Percentiles rank a stretch among this genome's conserved stretches.
Evolutionary conservation across 495 filamentous ascomycete genomes (phyloP).

Genomic region (Astrocystis sublimbata): DNA sequence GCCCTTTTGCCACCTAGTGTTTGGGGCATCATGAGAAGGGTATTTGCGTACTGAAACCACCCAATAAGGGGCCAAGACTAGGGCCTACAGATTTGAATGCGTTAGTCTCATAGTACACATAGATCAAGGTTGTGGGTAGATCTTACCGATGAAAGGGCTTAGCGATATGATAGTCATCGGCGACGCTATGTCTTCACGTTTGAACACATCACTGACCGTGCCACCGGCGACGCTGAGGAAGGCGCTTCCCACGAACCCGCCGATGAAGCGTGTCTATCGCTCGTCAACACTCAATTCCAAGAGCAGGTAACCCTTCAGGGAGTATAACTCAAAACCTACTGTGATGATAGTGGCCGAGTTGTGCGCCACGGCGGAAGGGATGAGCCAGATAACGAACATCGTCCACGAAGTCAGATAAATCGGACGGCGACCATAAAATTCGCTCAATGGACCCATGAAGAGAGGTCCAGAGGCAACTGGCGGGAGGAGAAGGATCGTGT

Average conservation of each 20-base stretch:
- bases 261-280: constrained; percentile 68
- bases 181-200: constrained; percentile 67
- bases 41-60: constrained; percentile 46
- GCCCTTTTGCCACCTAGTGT: constrained; percentile 11
- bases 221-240: constrained; percentile 91
- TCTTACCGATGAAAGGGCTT: constrained; percentile 73
- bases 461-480: constrained; percentile 67
- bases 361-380: constrained; percentile 82
- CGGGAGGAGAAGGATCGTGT: constrained; percentile 5
- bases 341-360: constrained; percentile 85
- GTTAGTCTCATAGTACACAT: constrained; percentile 30
- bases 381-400: constrained; percentile 80
- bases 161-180: constrained; percentile 69
- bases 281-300: too few relatives aligned
- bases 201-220: constrained; percentile 88
- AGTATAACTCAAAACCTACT: constrained; percentile 16
- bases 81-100: constrained; percentile 21
- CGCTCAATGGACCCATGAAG: constrained; percentile 59
- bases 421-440: constrained; percentile 87
- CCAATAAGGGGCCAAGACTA: constrained; percentile 55
- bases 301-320: too few relatives aligned
- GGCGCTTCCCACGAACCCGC: constrained; percentile 80
- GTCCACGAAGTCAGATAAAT: constrained; percentile 80
- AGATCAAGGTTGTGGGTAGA: constrained; percentile 30
- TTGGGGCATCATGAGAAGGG: constrained; percentile 42